Evolutionary conservation across 176 grass and related monocot species (phyloP).

Genomic region (Oryza glumipatula): DNA sequence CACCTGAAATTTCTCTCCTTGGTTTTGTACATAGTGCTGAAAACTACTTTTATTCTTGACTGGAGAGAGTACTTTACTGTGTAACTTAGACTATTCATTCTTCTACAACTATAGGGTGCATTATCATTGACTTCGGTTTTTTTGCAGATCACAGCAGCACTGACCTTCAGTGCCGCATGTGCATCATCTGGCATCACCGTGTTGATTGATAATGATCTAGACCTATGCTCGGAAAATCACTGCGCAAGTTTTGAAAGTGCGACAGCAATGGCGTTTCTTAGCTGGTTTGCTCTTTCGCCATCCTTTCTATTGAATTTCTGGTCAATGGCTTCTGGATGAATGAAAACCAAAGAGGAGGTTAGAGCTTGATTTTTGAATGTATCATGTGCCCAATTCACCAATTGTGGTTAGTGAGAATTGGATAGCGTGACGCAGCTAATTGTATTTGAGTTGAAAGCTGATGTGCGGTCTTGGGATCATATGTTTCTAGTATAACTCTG

Average conservation of each 20-base stretch:
- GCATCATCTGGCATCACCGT: constrained; percentile 74
- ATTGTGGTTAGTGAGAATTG: constrained; percentile 27
- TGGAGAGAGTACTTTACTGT: background rate
- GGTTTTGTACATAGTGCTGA: too few species aligned
- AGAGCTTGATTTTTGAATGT: constrained; percentile 34
- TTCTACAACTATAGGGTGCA: background rate
- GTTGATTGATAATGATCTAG: constrained; percentile 76
- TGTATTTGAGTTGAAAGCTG: constrained; percentile 36
- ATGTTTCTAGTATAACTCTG: constrained; percentile 36
- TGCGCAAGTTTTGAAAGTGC: constrained; percentile 73
- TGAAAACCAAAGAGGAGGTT: constrained; percentile 31
- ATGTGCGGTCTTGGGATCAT: background rate
- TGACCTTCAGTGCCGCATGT: constrained; percentile 77
- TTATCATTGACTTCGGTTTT: constrained; percentile 5
- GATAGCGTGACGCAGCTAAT: constrained; percentile 41
- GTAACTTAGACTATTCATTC: background rate
- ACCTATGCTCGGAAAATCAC: constrained; percentile 69
- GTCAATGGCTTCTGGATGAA: constrained; percentile 62
- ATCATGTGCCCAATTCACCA: constrained; percentile 28
- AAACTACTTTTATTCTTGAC: too few species aligned
- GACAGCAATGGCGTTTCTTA: constrained; percentile 86
- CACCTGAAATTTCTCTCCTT: too few species aligned
- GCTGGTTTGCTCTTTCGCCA: constrained; percentile 72
- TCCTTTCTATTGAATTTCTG: constrained; percentile 72
- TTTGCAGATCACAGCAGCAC: constrained; percentile 70